Evolutionary conservation across 2,329 filamentous ascomycete genomes (phyloP), one percentile per base, ranked within the genome.

Genomic region (Hypoxylon sp.): DNA sequence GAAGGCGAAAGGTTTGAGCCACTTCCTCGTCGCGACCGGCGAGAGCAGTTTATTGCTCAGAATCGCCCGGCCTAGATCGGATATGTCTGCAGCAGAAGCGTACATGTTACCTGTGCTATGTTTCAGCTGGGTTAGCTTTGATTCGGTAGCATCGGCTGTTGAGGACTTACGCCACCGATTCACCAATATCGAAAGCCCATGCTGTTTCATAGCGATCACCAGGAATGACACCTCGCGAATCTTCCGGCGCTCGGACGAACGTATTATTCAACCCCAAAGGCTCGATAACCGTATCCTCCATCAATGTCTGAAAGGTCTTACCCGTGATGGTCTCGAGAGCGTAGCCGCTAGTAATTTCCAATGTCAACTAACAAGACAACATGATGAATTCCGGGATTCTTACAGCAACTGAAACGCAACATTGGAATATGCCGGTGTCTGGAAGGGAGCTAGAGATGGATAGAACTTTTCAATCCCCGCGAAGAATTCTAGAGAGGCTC

Each of bases 1-100:
- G 56, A 76, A 76, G 0, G 77, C 69, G 22, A 75, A 73, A 0
- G 79, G 79, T 52, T 80, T 80, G 66, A 80, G 74, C 79, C 79
- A 80, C 19, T 72, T 74, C 24, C 74, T 72, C 0, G 79, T 80
- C 22, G 68, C 64, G 6, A 74, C 70, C 0, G 73, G 68, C 0
- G 76, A 64, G 6, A 81, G 73, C 7, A 80, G 70, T 0, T 77
- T 77, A 28, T 74, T 70, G 59, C 76, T 72, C 8, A 74, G 68
- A 30, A 74, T 74, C 2, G 72, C 65, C 46, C 71, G 71, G 5
- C 72, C 72, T 20, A 79, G 56, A 2, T 75, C 66, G 7, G 71
- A 75, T 3, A 74, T 55, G 26, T 78, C 78, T 3, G 74, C 67
- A 20, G 74, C 75, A 0, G 73, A 70, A 1, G 78, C 71, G 59